Base-by-base conservation (phyloP, 2,329 filamentous ascomycete genomes). In the Fusarium sororula region DNA sequence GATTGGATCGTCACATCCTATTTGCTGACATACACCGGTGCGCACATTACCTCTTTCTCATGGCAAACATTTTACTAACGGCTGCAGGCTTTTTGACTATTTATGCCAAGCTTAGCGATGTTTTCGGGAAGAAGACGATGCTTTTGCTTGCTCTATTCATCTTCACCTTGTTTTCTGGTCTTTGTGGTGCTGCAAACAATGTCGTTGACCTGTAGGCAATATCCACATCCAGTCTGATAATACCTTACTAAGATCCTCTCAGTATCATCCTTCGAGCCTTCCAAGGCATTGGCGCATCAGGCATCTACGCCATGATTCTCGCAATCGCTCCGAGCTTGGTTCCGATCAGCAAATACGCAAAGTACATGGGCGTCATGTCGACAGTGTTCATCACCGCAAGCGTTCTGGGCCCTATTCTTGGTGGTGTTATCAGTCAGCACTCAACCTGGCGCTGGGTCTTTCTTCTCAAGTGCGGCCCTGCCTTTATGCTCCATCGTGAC, bases 1-100 rank as follows among this genome's bases (percentile, higher is more conserved):
- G 60, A 66, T 22, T 66, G 63, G 63, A 65, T 66, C 14, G 37
- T 65, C 30, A 66, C 63, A 7, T 66, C 63, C 5, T 66, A 66
- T 26, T 30, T 66, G 5, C 38, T 66, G 24, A 66, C 63, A 15
- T 66, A 66, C 10, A 65, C 63, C 0, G 63, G 63, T 66, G 6
- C 6, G 28, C 4, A 2, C 3, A 7, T 15, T 6, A 0, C 1
- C 5, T 14, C 3, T 7, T 11, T 20, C 9, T 2, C 0, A 12
- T 4, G 9, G 0, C 0, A 4, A 20, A 14, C 4, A 15, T 4
- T 7, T 24, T 5, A 3, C 13, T 48, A 5, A 66, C 5, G 0
- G 5, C 1, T 9, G 4, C 4, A 66, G 50, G 63, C 3, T 66
- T 66, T 18, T n/a, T 66, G 5, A 57, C 61, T 8, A 66, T 57